Evolutionary conservation across 2,329 filamentous ascomycete genomes (phyloP), one percentile per base, ranked within the genome.

Genomic region (Aureobasidium musti): DNA sequence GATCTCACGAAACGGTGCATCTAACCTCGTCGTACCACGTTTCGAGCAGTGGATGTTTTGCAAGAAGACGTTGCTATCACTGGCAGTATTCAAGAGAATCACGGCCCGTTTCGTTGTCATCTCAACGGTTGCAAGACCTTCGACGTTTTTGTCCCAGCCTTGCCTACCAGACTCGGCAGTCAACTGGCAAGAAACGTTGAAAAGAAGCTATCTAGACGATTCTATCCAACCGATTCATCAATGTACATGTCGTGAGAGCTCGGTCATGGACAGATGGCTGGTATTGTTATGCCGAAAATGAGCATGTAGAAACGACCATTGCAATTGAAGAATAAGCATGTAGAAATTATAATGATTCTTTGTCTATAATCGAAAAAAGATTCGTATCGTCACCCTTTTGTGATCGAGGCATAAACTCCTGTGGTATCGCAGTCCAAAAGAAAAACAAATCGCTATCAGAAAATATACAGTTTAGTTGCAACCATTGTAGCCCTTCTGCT

Each of bases 401-500:
- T 49, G 49, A 26, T 64, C 26, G 10, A 33, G 8, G 21, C 30
- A 54, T 8, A 64, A 54, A 64, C 61, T 54, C 49, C 37, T 17
- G 56, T 54, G 61, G 61, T 54, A 54, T 64, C 61, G 49, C 35
- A 64, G 28, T 35, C 35, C 49, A 43, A 53, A 52, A 54, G 21
- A 23, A 54, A 43, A 64, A 54, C 21, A 53, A 53, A 53, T 53
- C 61, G 61, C 61, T 64, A 52, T 39, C 33, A 63, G 19, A 35
- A 30, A 45, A 30, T 5, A 64, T n/a, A 45, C 19, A 45, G 11
- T 54, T 26, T 64, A 61, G 28, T 73, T 74, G 71, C 80, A 82
- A 14, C 78, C 80, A 68, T 82, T 82, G 70, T 79, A 80, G 19
- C 80, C 81, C 70, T 78, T 73, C 72, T 82, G 79, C 74, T 82